Evolutionary conservation across 169 alveolate genomes (phyloP), one percentile per base, ranked within the genome.

Genomic region (Eimeria maxima): DNA sequence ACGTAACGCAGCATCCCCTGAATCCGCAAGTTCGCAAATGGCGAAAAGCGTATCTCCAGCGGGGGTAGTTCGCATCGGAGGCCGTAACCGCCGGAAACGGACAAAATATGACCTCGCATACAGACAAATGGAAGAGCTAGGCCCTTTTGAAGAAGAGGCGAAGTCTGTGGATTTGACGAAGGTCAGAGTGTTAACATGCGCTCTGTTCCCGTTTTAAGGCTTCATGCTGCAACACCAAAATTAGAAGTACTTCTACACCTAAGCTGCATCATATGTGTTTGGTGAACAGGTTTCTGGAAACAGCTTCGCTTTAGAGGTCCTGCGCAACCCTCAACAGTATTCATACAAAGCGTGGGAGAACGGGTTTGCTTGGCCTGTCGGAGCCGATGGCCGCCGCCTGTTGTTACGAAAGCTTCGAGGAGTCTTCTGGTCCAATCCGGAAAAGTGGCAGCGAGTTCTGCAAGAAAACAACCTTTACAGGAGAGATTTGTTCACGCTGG

Each of bases 311-410:
- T 42, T 90, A 33, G 97, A 95, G 83, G 47, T 95, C 47, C 73
- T 95, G 91, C 50, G 69, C 44, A 90, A 95, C 78, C 97, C 97
- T 16, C 93, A 90, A 6, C 90, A 44, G 65, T 95, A 95, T 69
- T 76, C 97, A 53, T 67, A 95, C 27, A 96, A 90, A 53, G 65
- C 95, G 29, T 95, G 97, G 97, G 81, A 29, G 53, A 71, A 84
- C 67, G 96, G 96, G 67, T 50, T 80, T 44, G 95, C 95, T 16
- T 87, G 95, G 95, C 97, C 95, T 11, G 95, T 95, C 27, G 97
- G 97, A 4, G 97, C 97, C 27, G 97, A 95, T 33, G 95, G 97
- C 8, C 97, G 97, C 73, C 95, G 97, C 47, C 90, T 95, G 69
- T 74, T 95, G 57, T 74, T 95, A 65, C 90, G 97, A 27, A 95